These are phyloP conservation scores for Verbascum thapsus DNA, from an alignment of 257 asterid species.

Conservation along the genomic window DNA sequence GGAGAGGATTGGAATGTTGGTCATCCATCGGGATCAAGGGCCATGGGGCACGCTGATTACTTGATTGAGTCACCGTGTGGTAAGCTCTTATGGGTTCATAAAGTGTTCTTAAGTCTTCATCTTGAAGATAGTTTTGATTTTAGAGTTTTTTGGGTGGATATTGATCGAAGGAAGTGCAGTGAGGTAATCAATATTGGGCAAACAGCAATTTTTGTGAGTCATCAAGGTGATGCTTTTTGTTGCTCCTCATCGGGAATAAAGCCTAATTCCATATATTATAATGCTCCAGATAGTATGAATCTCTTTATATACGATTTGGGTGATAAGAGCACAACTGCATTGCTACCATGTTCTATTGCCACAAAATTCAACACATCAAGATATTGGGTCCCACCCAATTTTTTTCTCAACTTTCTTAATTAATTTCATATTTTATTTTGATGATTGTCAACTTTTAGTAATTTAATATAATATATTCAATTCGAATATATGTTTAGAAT, in stretches of 20 bases:
- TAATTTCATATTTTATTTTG: no score
- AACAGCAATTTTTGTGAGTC: not conserved
- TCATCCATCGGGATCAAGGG: not conserved
- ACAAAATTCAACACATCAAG: no score
- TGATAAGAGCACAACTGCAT: conserved; percentile 1
- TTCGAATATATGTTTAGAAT: no score
- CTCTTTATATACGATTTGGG: not conserved
- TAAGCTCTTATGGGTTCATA: not conserved
- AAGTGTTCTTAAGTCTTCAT: not conserved
- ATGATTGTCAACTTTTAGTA: no score
- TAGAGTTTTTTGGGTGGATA: conserved; percentile 16
- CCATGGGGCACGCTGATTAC: not conserved
- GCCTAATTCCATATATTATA: conserved; percentile 16
- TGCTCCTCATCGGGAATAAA: not conserved
- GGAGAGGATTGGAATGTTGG: not conserved
- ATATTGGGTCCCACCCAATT: no score
- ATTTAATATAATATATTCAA: no score
- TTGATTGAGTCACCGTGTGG: conserved; percentile 12
- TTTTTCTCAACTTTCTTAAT: no score
- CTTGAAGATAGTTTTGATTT: not conserved
- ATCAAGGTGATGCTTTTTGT: not conserved
- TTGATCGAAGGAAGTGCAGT: not conserved
- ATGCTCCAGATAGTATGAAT: not conserved
- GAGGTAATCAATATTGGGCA: conserved; percentile 1
- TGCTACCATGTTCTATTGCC: not conserved